Conservation (phyloP, 2,329 filamentous ascomycete genomes). For the Fusarium sp. region DNA sequence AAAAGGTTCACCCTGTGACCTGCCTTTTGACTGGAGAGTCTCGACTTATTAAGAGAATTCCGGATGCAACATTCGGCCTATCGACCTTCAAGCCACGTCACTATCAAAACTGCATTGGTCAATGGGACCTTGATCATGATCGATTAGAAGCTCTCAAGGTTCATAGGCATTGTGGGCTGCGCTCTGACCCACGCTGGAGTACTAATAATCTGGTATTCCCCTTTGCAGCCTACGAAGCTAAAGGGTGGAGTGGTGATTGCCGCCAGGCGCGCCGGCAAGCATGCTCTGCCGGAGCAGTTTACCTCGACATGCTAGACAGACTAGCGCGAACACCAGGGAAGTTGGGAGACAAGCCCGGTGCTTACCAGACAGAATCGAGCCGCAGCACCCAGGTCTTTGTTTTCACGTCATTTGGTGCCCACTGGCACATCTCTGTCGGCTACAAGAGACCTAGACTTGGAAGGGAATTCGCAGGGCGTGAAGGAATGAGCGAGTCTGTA, state of each 20-base stretch:
- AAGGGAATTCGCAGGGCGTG: neutral
- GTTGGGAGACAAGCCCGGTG: neutral
- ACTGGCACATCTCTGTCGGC: constrained; percentile 13
- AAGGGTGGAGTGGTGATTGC: constrained; percentile 14
- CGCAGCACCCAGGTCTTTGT: constrained; percentile 10
- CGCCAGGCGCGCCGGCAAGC: constrained; percentile 5
- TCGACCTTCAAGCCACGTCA: constrained; percentile 5
- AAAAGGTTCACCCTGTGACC: neutral
- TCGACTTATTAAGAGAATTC: constrained; percentile 1
- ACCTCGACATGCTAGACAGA: constrained; percentile 9
- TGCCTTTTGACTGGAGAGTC: constrained; percentile 5
- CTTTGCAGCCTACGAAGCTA: constrained; percentile 11
- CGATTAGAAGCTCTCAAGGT: neutral
- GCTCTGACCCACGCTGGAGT: neutral
- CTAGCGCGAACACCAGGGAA: neutral
- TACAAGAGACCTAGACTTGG: constrained; percentile 1
- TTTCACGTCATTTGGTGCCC: constrained; percentile 13
- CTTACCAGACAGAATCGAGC: constrained; percentile 3
- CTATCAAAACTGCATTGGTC: neutral
- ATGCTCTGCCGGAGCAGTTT: constrained; percentile 7
- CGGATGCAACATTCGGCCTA: constrained; percentile 14
- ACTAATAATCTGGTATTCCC: constrained; percentile 1
- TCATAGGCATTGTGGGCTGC: neutral
- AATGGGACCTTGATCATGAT: neutral
- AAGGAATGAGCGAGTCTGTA: constrained; percentile 1